phyloP scores from a whole-genome alignment of 495 filamentous ascomycete species.

The Lasiosphaeria hispida region DNA sequence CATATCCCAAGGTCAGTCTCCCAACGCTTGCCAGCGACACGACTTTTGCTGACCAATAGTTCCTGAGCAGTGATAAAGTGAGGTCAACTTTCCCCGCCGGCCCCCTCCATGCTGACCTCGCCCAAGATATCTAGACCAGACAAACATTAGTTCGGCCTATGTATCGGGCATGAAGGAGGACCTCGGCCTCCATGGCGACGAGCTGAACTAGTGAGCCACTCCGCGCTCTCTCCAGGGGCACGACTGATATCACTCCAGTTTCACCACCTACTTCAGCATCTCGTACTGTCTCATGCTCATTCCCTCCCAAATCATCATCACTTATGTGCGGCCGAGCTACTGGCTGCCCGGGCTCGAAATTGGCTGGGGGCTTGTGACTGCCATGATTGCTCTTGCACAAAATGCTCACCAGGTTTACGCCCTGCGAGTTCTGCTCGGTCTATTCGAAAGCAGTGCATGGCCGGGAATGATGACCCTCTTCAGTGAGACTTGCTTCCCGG shows the following conservation, averaged over 20 bases:
- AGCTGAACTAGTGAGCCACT: constrained; percentile 35
- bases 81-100: neutral
- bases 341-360: constrained; percentile 44
- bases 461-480: constrained; percentile 42
- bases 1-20: constrained; percentile 34
- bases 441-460: constrained; percentile 50
- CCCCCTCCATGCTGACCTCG: neutral
- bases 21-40: neutral
- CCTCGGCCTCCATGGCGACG: constrained; percentile 36
- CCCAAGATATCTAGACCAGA: constrained; percentile 34
- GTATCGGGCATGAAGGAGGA: constrained; percentile 47
- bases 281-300: constrained; percentile 46
- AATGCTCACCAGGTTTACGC: constrained; percentile 37
- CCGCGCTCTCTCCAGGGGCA: neutral
- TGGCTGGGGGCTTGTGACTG: constrained; percentile 43
- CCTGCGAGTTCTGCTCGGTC: constrained; percentile 50
- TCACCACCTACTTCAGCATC: constrained; percentile 53
- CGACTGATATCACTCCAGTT: constrained; percentile 28
- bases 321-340: constrained; percentile 39
- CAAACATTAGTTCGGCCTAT: constrained; percentile 45
- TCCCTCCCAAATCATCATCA: constrained; percentile 54
- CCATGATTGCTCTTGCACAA: constrained; percentile 27
- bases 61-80: constrained; percentile 37
- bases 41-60: constrained; percentile 4
- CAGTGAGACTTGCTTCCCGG: constrained; percentile 26